Conservation (phyloP, 2,329 filamentous ascomycete species). For the Colletotrichum karsti region DNA sequence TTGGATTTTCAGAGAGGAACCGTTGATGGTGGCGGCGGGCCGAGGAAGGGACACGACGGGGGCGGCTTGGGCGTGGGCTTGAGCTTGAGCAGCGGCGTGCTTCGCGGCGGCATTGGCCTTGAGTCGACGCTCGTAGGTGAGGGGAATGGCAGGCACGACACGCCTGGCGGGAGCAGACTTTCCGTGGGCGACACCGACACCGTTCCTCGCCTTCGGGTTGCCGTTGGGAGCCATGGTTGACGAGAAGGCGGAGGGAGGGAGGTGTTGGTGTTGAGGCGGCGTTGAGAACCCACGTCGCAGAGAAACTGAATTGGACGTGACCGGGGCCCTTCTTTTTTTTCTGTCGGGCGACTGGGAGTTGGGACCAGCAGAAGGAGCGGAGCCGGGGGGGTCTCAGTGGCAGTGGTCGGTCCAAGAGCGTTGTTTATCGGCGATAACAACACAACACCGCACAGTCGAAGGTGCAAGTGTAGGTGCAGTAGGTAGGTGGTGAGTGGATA, state of each 20-base stretch:
- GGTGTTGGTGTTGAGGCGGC: constrained; percentile 10
- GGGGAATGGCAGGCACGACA: constrained; percentile 47
- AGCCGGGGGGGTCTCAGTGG: neutral
- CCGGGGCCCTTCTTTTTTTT: neutral
- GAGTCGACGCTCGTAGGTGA: constrained; percentile 40
- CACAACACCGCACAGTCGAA: neutral
- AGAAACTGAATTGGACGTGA: neutral
- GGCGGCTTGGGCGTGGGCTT: constrained; percentile 36
- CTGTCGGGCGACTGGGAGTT: constrained; percentile 1
- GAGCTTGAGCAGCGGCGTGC: constrained; percentile 40
- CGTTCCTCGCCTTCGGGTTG: constrained; percentile 26
- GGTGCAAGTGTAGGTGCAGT: neutral
- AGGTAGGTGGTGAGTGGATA: constrained; percentile 11
- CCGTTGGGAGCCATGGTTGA: constrained; percentile 28
- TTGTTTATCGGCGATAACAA: constrained; percentile 23
- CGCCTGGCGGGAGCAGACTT: constrained; percentile 33
- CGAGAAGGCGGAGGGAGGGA: constrained; percentile 7
- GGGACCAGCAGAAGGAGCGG: neutral
- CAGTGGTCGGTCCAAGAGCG: constrained; percentile 7
- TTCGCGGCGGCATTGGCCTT: constrained; percentile 41
- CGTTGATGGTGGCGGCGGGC: constrained; percentile 30
- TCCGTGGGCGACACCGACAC: constrained; percentile 24
- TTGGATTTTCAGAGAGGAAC: constrained; percentile 30
- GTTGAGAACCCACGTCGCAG: constrained; percentile 13
- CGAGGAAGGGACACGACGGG: constrained; percentile 7